Evolutionary conservation across 805 yeast genomes (phyloP).

Genomic region (Candida ascalaphidarum): DNA sequence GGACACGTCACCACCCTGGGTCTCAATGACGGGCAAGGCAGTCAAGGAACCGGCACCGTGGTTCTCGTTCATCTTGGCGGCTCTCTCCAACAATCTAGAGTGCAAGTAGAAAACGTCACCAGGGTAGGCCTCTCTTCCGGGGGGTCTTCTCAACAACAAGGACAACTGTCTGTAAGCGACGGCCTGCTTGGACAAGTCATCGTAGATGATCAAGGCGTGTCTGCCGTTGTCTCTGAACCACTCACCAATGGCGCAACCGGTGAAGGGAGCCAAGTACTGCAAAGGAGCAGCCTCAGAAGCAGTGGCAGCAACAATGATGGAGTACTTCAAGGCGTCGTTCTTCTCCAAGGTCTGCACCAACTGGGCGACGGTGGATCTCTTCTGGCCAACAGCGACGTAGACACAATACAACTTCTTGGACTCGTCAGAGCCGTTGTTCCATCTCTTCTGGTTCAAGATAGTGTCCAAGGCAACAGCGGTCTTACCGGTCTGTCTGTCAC

Average conservation of each 20-base stretch:
- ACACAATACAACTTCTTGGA: slow-evolving; percentile 98
- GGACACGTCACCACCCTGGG: slow-evolving; percentile 99
- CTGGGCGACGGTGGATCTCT: slow-evolving; percentile 99
- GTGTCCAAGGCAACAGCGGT: slow-evolving; percentile 98
- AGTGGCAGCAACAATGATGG: slow-evolving; percentile 98
- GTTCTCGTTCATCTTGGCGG: slow-evolving; percentile 90
- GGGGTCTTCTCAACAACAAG: slow-evolving; percentile 92
- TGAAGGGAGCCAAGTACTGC: slow-evolving; percentile 99
- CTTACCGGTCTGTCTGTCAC: slow-evolving; percentile 99
- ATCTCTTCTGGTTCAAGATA: slow-evolving; percentile 97
- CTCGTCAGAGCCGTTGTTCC: slow-evolving; percentile 95
- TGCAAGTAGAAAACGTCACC: slow-evolving; percentile 96
- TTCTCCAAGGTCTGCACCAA: slow-evolving; percentile 98
- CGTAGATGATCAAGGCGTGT: slow-evolving; percentile 95
- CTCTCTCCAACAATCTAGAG: slow-evolving; percentile 93
- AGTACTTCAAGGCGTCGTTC: slow-evolving; percentile 94
- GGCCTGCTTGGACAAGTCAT: slow-evolving; percentile 98
- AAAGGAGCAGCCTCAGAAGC: slow-evolving; percentile 99
- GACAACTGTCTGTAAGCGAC: slow-evolving; percentile 99
- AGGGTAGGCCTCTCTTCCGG: slow-evolving; percentile 95
- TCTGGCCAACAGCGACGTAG: slow-evolving; percentile 99
- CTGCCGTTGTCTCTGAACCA: slow-evolving; percentile 99
- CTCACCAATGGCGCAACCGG: slow-evolving; percentile 99
- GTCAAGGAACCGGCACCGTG: slow-evolving; percentile 92
- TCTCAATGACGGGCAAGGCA: slow-evolving; percentile 93